phyloP scores from a whole-genome alignment of 2,329 filamentous ascomycete species.

The Clonostachys chloroleuca region DNA sequence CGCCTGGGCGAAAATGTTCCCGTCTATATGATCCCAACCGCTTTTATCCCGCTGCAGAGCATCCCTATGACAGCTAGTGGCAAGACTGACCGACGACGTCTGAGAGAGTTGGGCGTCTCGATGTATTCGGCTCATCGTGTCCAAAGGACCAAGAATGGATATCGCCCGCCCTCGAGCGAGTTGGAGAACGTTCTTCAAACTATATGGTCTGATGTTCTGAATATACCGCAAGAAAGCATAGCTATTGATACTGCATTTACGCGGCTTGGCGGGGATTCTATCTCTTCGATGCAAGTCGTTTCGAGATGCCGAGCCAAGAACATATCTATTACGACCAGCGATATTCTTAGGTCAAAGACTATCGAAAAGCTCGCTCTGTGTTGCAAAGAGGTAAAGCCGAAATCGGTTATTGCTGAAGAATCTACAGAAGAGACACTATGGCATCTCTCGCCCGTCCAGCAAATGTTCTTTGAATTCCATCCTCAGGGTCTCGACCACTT shows the following conservation, averaged over 20 bases:
- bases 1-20: constrained; percentile 41
- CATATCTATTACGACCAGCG: constrained; percentile 4
- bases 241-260: constrained; percentile 25
- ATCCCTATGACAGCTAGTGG: constrained; percentile 72
- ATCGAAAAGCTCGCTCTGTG: constrained; percentile 14
- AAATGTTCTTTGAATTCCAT: constrained; percentile 29
- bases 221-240: constrained; percentile 2
- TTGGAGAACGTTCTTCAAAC: constrained; percentile 6
- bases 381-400: background rate
- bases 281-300: constrained; percentile 33
- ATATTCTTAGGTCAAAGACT: constrained; percentile 19
- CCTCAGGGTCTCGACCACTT: constrained; percentile 23
- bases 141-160: too few relatives aligned
- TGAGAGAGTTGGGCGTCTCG: constrained; percentile 40
- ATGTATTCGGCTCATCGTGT: too few relatives aligned
- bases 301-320: constrained; percentile 27
- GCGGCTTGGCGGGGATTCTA: constrained; percentile 36
- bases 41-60: constrained; percentile 62
- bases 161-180: background rate
- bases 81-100: constrained; percentile 61
- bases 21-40: constrained; percentile 74
- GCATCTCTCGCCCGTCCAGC: constrained; percentile 36
- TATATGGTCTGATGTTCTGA: constrained; percentile 11
- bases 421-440: constrained; percentile 20
- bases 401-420: constrained; percentile 2